Evolutionary conservation across 1,139 yeast species (phyloP).

Genomic region (Candida freyschussii): DNA sequence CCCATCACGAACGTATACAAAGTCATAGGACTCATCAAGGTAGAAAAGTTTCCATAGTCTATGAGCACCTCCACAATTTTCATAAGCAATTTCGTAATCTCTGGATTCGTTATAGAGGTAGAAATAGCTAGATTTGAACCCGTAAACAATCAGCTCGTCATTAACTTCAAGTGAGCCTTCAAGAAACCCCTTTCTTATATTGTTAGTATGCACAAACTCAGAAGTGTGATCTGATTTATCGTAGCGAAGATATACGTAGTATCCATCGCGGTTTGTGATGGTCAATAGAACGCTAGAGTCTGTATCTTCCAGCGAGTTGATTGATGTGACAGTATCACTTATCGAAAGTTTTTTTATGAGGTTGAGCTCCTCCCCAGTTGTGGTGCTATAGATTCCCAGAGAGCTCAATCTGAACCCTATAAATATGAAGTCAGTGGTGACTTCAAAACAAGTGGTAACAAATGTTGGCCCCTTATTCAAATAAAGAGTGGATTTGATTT

Average conservation of each 20-base stretch:
- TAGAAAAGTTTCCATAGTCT: constrained; percentile 64
- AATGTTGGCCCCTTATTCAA: constrained; percentile 43
- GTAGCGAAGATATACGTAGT: constrained; percentile 35
- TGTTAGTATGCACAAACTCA: constrained; percentile 50
- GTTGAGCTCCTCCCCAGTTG: constrained; percentile 23
- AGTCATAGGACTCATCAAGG: constrained; percentile 28
- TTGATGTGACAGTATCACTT: constrained; percentile 74
- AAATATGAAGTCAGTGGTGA: constrained; percentile 41
- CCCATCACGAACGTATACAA: constrained; percentile 55
- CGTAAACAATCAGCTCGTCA: constrained; percentile 60
- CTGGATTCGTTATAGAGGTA: constrained; percentile 79
- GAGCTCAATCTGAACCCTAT: constrained; percentile 75
- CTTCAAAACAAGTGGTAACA: constrained; percentile 52
- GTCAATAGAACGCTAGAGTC: constrained; percentile 27
- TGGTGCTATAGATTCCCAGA: constrained; percentile 49
- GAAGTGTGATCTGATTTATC: constrained; percentile 10
- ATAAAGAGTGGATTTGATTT: constrained; percentile 20
- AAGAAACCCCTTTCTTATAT: constrained; percentile 66
- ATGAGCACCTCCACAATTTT: constrained; percentile 90
- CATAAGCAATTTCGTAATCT: constrained; percentile 64
- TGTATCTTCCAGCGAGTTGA: constrained; percentile 34
- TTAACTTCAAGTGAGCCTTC: constrained; percentile 60
- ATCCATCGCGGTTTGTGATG: constrained; percentile 63
- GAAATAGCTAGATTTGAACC: constrained; percentile 77
- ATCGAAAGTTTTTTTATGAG: constrained; percentile 46